Base-by-base conservation (phyloP, 805 yeast genomes). In the Yamadazyma laniorum region DNA sequence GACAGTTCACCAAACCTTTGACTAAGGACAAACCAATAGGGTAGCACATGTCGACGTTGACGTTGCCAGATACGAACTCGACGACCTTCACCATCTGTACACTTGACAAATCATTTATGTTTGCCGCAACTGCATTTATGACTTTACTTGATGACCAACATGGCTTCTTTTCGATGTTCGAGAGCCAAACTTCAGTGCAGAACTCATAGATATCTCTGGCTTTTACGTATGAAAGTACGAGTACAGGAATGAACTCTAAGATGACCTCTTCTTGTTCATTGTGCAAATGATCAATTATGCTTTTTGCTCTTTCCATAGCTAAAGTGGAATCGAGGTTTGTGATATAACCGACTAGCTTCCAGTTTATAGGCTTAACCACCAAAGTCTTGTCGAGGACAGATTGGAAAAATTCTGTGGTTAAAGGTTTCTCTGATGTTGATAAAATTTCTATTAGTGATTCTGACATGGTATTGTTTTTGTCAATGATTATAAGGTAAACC, bases 121-220 rank as follows among this genome's bases (percentile, higher is more conserved):
- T 58, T 2, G 53, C 48, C 0, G 85, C 55, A 2, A 79, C 65
- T 5, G 56, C 44, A 1, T 52, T 37, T 1, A 69, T 45, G 35
- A 74, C 67, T 4, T 14, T 8, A 4, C 14, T 27, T 16, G 53
- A 40, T 9, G 42, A 36, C 69, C 70, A 66, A 11, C 44, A 29
- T 8, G 15, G 4, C 21, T 55, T 6, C 21, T 52, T 42, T 8
- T 44, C 26, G 11, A 61, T 47, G 6, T 53, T 63, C 14, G 36
- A 33, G 12, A 61, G 56, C 79, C 83, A 80, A 9, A 68, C 56
- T 1, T 45, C 45, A 6, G 61, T 54, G 34, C 77, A 62, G 45
- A 82, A 82, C 3, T 59, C 52, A 3, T 57, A 58, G 18, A 77
- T 60, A 38, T 81, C 87, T 65, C 90, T 75, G 3, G 80, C 80